Conservation (phyloP, 805 yeast genomes). For the Cyberlindnera mycetangii region DNA sequence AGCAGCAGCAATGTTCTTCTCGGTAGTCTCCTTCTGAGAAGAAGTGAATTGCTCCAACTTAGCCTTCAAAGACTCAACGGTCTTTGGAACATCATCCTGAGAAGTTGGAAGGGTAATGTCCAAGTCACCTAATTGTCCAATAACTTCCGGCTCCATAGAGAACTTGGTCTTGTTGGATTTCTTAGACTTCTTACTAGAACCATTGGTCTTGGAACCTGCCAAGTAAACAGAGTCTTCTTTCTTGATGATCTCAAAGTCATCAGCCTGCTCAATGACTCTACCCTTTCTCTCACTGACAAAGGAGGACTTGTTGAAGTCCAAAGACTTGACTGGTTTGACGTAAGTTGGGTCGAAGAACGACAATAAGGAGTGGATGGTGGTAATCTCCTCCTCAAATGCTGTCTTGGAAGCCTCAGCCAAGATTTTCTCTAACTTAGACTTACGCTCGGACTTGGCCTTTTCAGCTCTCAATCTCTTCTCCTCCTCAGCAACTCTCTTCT, state of each 20-base stretch:
- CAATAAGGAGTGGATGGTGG: conserved; percentile 69
- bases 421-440: conserved; percentile 63
- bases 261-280: conserved; percentile 59
- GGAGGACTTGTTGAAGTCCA: conserved; percentile 31
- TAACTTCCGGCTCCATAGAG: conserved; percentile 75
- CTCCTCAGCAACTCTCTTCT: conserved; percentile 60
- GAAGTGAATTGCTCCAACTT: conserved; percentile 66
- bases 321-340: conserved; percentile 49
- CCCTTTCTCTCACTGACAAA: conserved; percentile 27
- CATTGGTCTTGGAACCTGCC: conserved; percentile 41
- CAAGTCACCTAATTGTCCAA: conserved; percentile 72
- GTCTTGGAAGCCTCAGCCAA: conserved; percentile 75
- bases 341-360: conserved; percentile 74
- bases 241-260: conserved; percentile 61
- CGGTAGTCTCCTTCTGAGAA: conserved; percentile 79
- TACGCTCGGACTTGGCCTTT: conserved; percentile 49
- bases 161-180: conserved; percentile 53
- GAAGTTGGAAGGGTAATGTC: conserved; percentile 76
- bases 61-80: conserved; percentile 64
- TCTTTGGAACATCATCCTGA: conserved; percentile 63
- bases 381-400: conserved; percentile 79
- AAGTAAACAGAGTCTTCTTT: conserved; percentile 59
- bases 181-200: conserved; percentile 52
- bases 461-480: conserved; percentile 44
- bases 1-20: conserved; percentile 70